A percentile compares a stretch with the other conserved stretches of the same genome.
Conservation (phyloP, 2,329 filamentous ascomycete genomes). For the Trichoderma pleuroti region DNA sequence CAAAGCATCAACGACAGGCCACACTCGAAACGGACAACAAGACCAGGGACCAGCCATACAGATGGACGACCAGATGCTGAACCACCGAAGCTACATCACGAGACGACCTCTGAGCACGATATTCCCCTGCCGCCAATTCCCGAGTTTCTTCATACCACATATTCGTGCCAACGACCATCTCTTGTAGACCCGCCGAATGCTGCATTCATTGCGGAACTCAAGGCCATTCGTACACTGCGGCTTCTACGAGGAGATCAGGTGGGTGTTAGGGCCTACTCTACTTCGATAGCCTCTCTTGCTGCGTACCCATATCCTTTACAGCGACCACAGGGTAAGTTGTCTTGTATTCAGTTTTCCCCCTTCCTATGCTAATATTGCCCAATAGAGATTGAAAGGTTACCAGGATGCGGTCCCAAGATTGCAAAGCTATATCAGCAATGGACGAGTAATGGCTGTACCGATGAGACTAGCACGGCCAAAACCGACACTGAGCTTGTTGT, state of each 20-base stretch:
- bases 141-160: conserved; percentile 57
- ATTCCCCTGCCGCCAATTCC: conserved; percentile 62
- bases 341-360: background rate
- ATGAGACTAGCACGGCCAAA: conserved; percentile 62
- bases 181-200: conserved; percentile 68
- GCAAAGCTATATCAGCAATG: conserved; percentile 76
- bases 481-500: conserved; percentile 61
- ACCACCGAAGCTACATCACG: conserved; percentile 51
- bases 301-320: conserved; percentile 65
- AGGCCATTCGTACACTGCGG: conserved; percentile 69
- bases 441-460: conserved; percentile 55
- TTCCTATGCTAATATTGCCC: background rate
- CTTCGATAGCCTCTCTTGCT: conserved; percentile 75
- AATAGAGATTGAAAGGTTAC: conserved; percentile 55
- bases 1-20: background rate
- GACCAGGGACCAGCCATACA: background rate
- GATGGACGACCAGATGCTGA: conserved; percentile 7
- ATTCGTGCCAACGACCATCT: conserved; percentile 78
- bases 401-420: conserved; percentile 79
- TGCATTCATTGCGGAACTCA: conserved; percentile 68
- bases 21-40: conserved; percentile 5
- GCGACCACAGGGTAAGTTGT: conserved; percentile 37
- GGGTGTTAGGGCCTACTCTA: conserved; percentile 81
- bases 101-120: conserved; percentile 78
- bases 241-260: conserved; percentile 71